Percentiles rank a stretch among this genome's conserved stretches.
phyloP scores from a whole-genome alignment of 495 filamentous ascomycete genomes.

The Penicillium dipodomyicola region DNA sequence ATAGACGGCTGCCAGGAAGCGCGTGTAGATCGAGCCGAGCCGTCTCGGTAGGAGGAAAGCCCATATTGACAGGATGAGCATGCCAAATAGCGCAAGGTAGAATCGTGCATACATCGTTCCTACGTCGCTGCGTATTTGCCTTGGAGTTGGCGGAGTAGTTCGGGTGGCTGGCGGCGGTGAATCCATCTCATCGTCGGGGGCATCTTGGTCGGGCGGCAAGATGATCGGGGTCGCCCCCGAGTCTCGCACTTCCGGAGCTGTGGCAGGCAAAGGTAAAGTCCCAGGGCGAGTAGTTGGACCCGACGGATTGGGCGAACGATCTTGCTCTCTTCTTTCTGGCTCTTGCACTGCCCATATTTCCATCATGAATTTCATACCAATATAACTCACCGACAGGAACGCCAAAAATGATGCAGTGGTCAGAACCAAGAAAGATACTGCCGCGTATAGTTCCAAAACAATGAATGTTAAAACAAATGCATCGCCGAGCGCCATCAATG shows the following conservation, averaged over 20 bases:
- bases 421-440: slow-evolving; percentile 66
- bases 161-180: slow-evolving; percentile 28
- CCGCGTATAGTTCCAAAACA: slow-evolving; percentile 60
- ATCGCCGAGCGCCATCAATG: slow-evolving; percentile 84
- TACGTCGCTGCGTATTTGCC: slow-evolving; percentile 54
- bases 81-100: slow-evolving; percentile 64
- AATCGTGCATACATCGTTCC: slow-evolving; percentile 78
- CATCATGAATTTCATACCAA: slow-evolving; percentile 80
- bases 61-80: slow-evolving; percentile 73
- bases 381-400: slow-evolving; percentile 66
- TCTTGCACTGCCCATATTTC: slow-evolving; percentile 87
- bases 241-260: slow-evolving; percentile 48
- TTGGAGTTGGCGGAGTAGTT: slow-evolving; percentile 28
- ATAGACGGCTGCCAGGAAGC: slow-evolving; percentile 65
- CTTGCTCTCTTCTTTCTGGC: slow-evolving; percentile 67
- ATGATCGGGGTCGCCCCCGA: slow-evolving; percentile 64
- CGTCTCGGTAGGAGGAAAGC: slow-evolving; percentile 70
- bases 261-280: slow-evolving; percentile 62
- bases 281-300: slow-evolving; percentile 33
- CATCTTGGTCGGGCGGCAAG: slow-evolving; percentile 80
- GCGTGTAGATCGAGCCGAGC: slow-evolving; percentile 68
- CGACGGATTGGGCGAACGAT: slow-evolving; percentile 31
- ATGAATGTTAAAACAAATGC: slow-evolving; percentile 65
- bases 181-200: slow-evolving; percentile 41
- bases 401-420: slow-evolving; percentile 67